Evolutionary conservation across 257 asterid genomes (phyloP).

Genomic region (Datura wrightii): DNA sequence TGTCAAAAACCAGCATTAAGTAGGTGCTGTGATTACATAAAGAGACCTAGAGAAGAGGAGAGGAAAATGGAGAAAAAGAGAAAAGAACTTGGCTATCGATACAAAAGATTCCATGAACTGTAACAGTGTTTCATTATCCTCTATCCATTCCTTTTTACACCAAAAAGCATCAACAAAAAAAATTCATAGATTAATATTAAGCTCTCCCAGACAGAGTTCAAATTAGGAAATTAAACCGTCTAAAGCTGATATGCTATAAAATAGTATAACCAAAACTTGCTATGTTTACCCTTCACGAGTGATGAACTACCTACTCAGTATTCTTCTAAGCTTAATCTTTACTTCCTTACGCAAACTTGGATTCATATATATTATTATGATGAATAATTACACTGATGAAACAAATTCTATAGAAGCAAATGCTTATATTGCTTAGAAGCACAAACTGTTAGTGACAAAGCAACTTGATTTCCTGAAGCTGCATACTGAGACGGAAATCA

Average conservation of each 20-base stretch:
- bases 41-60: not conserved
- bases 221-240: not conserved
- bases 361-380: not conserved
- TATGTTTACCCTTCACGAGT: not conserved
- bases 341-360: not conserved
- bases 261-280: not conserved
- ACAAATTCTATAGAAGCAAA: not conserved
- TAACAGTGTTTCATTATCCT: no score
- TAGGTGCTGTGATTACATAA: not conserved
- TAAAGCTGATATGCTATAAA: not conserved
- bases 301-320: not conserved
- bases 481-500: no score
- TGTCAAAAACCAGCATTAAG: conserved; percentile 1
- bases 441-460: not conserved
- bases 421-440: not conserved
- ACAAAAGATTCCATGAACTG: no score
- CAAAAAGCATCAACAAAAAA: no score
- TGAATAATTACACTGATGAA: not conserved
- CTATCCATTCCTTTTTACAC: no score
- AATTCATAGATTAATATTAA: not conserved
- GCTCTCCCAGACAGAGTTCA: not conserved
- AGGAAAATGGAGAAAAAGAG: no score
- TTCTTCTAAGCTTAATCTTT: not conserved
- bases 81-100: no score
- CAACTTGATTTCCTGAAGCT: not conserved